phyloP scores from a whole-genome alignment of 2,329 filamentous ascomycete genomes.

The Aspergillus sp. region DNA sequence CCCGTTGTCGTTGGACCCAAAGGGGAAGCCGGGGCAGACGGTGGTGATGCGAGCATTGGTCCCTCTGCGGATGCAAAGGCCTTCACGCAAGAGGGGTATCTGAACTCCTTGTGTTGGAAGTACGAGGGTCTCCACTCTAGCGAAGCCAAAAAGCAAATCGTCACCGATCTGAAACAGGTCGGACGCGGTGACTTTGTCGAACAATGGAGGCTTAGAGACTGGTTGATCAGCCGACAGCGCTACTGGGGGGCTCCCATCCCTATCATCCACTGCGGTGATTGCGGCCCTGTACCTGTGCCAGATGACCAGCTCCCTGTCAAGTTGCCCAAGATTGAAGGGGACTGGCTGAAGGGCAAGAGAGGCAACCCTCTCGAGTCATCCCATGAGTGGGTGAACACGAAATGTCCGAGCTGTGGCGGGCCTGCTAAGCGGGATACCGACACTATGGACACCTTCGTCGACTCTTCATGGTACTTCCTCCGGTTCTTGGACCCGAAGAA shows the following conservation, averaged over 20 bases:
- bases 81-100: constrained; percentile 65
- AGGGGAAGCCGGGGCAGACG: constrained; percentile 34
- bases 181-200: constrained; percentile 64
- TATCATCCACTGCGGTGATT: constrained; percentile 76
- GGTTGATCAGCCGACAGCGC: constrained; percentile 87
- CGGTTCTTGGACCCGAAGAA: constrained; percentile 76
- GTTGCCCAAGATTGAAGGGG: constrained; percentile 68
- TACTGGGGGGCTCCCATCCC: constrained; percentile 93
- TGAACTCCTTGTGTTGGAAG: constrained; percentile 66
- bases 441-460: constrained; percentile 95
- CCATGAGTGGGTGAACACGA: constrained; percentile 71
- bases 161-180: constrained; percentile 53
- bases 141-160: constrained; percentile 63
- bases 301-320: constrained; percentile 73
- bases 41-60: constrained; percentile 20
- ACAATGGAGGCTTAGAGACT: constrained; percentile 81
- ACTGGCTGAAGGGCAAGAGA: constrained; percentile 68
- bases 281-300: constrained; percentile 78
- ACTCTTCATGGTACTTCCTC: constrained; percentile 92
- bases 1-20: constrained; percentile 60
- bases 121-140: constrained; percentile 66
- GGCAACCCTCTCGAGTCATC: constrained; percentile 77
- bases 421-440: constrained; percentile 81
- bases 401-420: constrained; percentile 70
- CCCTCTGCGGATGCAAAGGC: constrained; percentile 52